Percentiles rank a stretch among this genome's conserved stretches.
These are phyloP conservation scores for Planoprotostelium fungivorum DNA, from an alignment of 78 protist genomes.

Conservation along the genomic window DNA sequence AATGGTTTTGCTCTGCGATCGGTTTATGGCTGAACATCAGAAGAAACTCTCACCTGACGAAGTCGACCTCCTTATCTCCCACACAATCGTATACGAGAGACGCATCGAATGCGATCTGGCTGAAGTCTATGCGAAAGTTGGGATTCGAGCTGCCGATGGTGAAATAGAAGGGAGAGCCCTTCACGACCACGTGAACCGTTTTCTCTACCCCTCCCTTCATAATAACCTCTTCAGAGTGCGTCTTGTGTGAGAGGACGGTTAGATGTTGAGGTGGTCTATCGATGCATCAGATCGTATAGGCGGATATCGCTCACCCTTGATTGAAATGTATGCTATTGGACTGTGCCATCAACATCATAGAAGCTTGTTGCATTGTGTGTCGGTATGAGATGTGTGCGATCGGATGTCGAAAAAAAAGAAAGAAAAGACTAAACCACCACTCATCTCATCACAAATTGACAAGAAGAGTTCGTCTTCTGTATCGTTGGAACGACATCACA, in stretches of 20 bases:
- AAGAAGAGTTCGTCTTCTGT: no score
- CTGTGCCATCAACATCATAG: no score
- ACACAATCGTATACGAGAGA: constrained; percentile 34
- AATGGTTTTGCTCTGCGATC: constrained; percentile 23
- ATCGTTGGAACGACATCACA: no score
- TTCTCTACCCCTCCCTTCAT: constrained; percentile 50
- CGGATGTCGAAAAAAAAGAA: no score
- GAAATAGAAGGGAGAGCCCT: constrained; percentile 41
- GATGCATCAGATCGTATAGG: no score
- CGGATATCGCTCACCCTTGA: no score
- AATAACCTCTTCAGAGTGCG: constrained; percentile 55
- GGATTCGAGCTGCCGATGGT: not conserved
- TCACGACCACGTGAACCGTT: constrained; percentile 43
- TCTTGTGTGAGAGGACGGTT: constrained; percentile 15
- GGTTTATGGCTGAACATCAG: not conserved
- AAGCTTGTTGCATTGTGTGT: no score
- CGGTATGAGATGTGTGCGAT: no score
- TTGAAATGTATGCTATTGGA: no score
- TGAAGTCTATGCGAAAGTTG: constrained; percentile 14
- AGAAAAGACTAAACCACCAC: no score
- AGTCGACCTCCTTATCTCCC: constrained; percentile 56
- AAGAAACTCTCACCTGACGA: constrained; percentile 20
- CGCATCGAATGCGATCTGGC: constrained; percentile 50
- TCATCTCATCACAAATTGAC: no score
- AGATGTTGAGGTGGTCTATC: no score